Percentiles rank a stretch among this genome's conserved stretches.
Conservation (phyloP, 2,329 filamentous ascomycete genomes). For the Dichotomopilus funicola region DNA sequence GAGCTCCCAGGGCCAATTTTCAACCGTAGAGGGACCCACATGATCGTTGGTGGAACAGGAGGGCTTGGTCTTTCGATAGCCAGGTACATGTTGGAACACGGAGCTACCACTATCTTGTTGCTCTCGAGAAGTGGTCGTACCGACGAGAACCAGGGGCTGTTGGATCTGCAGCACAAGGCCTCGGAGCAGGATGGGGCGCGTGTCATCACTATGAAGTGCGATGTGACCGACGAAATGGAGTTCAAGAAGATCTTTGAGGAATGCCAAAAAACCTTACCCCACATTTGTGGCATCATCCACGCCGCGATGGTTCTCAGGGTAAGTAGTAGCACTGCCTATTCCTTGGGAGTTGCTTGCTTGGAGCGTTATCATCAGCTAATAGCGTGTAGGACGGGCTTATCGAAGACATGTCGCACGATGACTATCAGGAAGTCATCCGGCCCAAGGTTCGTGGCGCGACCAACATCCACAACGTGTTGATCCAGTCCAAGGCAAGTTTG, state of each 20-base stretch:
- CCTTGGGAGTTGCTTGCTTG: neutral
- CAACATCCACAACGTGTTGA: constrained; percentile 21
- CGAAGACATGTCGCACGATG: constrained; percentile 20
- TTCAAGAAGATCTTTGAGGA: constrained; percentile 21
- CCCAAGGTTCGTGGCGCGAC: constrained; percentile 22
- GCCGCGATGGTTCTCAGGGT: constrained; percentile 29
- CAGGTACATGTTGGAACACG: constrained; percentile 24
- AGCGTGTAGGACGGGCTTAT: constrained; percentile 22
- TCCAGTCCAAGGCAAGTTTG: constrained; percentile 3
- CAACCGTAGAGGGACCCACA: constrained; percentile 17
- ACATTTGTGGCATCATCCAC: constrained; percentile 29
- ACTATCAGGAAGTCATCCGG: constrained; percentile 23
- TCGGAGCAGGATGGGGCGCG: constrained; percentile 16
- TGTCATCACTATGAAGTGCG: constrained; percentile 26
- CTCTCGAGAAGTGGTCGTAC: constrained; percentile 20
- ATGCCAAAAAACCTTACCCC: constrained; percentile 23
- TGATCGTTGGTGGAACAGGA: constrained; percentile 24
- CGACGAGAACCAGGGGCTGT: constrained; percentile 10
- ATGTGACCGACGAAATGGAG: constrained; percentile 22
- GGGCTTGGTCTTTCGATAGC: constrained; percentile 24
- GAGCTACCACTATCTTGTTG: constrained; percentile 22
- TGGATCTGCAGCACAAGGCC: constrained; percentile 21
- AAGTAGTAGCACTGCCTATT: constrained; percentile 15
- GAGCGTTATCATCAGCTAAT: constrained; percentile 11
- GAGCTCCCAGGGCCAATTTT: constrained; percentile 15